phyloP scores from a whole-genome alignment of 2,329 filamentous ascomycete species.

The Lachnellula occidentalis region DNA sequence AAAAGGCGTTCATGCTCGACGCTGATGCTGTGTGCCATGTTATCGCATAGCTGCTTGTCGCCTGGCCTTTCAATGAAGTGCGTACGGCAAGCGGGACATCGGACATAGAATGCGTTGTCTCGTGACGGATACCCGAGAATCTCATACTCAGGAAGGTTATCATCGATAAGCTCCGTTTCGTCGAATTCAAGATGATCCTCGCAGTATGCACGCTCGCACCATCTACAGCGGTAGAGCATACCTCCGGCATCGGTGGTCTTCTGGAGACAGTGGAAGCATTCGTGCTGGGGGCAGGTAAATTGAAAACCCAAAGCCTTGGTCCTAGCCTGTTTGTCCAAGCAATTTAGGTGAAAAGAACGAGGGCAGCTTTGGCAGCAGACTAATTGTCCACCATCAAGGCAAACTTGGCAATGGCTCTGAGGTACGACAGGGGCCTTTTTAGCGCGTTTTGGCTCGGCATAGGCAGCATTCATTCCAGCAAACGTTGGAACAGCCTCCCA shows the following conservation, averaged over 20 bases:
- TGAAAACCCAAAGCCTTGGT: constrained; percentile 38
- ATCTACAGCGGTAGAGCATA: constrained; percentile 45
- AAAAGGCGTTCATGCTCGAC: constrained; percentile 18
- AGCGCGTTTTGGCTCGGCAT: constrained; percentile 43
- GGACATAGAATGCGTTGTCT: constrained; percentile 45
- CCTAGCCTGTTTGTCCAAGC: constrained; percentile 38
- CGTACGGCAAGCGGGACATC: constrained; percentile 42
- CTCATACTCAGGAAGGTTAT: constrained; percentile 47
- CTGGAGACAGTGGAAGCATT: constrained; percentile 47
- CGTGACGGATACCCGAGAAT: constrained; percentile 39
- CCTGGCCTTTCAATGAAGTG: constrained; percentile 30
- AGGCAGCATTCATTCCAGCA: constrained; percentile 47
- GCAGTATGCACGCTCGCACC: constrained; percentile 50
- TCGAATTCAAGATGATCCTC: constrained; percentile 54
- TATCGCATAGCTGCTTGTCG: constrained; percentile 26
- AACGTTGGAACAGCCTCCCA: constrained; percentile 55
- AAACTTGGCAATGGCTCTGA: constrained; percentile 47
- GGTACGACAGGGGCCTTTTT: constrained; percentile 43
- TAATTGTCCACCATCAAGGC: constrained; percentile 44
- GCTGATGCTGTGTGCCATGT: constrained; percentile 26
- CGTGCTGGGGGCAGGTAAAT: constrained; percentile 53
- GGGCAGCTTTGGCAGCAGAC: constrained; percentile 48
- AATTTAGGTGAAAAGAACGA: constrained; percentile 47
- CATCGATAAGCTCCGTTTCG: constrained; percentile 43
- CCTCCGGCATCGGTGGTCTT: constrained; percentile 40